Evolutionary conservation across 2,329 filamentous ascomycete genomes (phyloP).

Genomic region (Fusarium vanettenii): DNA sequence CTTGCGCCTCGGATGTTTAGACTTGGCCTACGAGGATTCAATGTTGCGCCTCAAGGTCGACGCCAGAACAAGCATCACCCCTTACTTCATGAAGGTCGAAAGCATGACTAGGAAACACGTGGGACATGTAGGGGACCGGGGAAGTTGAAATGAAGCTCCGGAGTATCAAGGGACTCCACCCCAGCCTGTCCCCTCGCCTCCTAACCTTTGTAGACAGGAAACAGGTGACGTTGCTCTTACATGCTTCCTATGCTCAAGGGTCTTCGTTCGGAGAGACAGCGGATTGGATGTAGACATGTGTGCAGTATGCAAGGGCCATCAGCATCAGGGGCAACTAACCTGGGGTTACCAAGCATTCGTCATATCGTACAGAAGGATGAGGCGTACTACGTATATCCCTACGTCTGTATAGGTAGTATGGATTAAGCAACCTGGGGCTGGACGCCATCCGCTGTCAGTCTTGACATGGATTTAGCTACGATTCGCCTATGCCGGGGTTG

Average conservation of each 20-base stretch:
- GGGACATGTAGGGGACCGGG: not conserved
- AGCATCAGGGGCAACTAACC: not conserved
- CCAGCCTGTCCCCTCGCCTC: not conserved
- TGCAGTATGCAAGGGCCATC: not conserved
- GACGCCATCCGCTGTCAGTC: not conserved
- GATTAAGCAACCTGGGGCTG: not conserved
- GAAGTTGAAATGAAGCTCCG: not conserved
- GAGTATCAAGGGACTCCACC: not conserved
- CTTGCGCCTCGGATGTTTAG: not conserved
- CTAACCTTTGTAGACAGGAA: not conserved
- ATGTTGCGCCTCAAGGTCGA: not conserved
- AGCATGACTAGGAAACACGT: not conserved
- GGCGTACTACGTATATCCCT: not conserved
- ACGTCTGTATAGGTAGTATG: not conserved
- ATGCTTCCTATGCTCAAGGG: not conserved
- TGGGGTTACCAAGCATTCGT: not conserved
- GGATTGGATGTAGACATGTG: not conserved
- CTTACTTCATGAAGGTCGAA: not conserved
- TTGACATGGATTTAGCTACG: not conserved
- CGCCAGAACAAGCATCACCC: not conserved
- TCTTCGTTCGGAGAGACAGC: not conserved
- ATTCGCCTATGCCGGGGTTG: not conserved
- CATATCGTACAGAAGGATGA: not conserved
- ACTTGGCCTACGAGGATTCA: not conserved
- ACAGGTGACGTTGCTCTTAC: not conserved